phyloP scores from a whole-genome alignment of 2,329 filamentous ascomycete genomes.

The Penicillium expansum region DNA sequence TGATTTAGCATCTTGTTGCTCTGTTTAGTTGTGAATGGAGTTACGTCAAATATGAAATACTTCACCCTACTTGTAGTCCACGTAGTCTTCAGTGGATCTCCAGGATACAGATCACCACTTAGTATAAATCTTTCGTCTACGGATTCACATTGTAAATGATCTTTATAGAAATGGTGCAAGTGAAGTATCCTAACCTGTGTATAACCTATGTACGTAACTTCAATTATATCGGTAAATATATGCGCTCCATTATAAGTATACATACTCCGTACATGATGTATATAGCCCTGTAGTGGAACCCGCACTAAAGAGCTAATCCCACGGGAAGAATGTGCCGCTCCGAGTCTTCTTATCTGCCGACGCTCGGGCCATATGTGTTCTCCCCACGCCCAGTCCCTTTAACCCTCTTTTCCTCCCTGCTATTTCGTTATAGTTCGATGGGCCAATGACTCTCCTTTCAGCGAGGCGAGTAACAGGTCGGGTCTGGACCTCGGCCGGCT shows the following conservation, averaged over 20 bases:
- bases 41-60: background rate
- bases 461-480: slow-evolving; percentile 41
- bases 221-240: background rate
- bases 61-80: background rate
- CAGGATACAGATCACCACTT: background rate
- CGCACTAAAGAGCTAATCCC: background rate
- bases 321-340: slow-evolving; percentile 18
- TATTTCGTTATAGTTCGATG: slow-evolving; percentile 25
- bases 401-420: slow-evolving; percentile 11
- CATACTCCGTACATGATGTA: background rate
- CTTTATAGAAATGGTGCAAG: background rate
- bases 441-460: slow-evolving; percentile 40
- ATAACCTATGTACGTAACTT: background rate
- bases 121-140: background rate
- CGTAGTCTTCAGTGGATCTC: background rate
- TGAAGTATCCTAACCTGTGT: background rate
- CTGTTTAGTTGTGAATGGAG: background rate
- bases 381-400: slow-evolving; percentile 16
- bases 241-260: background rate
- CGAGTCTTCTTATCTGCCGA: slow-evolving; percentile 25
- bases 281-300: background rate
- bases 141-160: background rate
- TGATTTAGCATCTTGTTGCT: slow-evolving; percentile 1
- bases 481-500: slow-evolving; percentile 39
- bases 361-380: slow-evolving; percentile 20